Evolutionary conservation across 192 early-diverging fungal species (phyloP).

Genomic region (Chytriomyces sp.): DNA sequence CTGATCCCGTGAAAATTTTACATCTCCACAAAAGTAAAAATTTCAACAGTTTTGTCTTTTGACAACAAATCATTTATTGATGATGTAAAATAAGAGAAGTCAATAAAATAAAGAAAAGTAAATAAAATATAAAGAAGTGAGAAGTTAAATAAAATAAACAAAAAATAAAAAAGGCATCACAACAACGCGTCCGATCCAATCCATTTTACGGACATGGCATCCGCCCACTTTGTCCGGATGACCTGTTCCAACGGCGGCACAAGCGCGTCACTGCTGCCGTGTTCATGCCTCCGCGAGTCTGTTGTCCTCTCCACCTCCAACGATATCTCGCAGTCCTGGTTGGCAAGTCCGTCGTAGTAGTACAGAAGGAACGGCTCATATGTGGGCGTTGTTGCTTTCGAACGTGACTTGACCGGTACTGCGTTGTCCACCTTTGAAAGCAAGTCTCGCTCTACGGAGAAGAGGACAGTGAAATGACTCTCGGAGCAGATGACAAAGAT

Average conservation of each 20-base stretch:
- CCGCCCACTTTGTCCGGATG: slow-evolving; percentile 45
- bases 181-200: slow-evolving; percentile 50
- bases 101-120: neutral
- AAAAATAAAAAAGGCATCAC: slow-evolving; percentile 5
- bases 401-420: neutral
- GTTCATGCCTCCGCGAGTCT: neutral
- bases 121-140: neutral
- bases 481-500: slow-evolving; percentile 60
- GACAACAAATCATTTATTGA: too few species aligned
- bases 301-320: slow-evolving; percentile 26
- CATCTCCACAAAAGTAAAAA: too few species aligned
- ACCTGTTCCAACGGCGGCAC: slow-evolving; percentile 49
- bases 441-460: slow-evolving; percentile 31
- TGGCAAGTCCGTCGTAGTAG: slow-evolving; percentile 62
- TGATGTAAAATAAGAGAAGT: too few species aligned
- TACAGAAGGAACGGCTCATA: slow-evolving; percentile 44
- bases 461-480: slow-evolving; percentile 59
- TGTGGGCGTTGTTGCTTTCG: neutral
- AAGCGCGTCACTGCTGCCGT: slow-evolving; percentile 11
- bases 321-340: slow-evolving; percentile 55
- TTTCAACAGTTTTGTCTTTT: neutral
- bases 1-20: neutral
- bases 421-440: neutral
- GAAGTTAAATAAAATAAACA: neutral
- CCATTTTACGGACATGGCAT: slow-evolving; percentile 43